Conservation (phyloP, 202 grass and related monocot species). For the Cymbopogon flexuosus region DNA sequence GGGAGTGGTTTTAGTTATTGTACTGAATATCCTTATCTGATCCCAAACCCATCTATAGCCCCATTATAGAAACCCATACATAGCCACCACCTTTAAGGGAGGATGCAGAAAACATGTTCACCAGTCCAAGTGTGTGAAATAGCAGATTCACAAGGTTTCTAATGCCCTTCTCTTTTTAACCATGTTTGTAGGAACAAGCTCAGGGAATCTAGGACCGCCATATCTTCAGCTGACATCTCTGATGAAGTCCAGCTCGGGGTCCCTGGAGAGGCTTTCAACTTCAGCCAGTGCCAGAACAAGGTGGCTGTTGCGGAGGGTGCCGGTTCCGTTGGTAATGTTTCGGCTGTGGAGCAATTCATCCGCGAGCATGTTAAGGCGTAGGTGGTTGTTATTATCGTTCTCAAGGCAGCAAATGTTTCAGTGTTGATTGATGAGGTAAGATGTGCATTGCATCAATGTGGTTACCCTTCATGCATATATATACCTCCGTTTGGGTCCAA, state of each 20-base stretch:
- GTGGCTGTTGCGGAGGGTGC: conserved; percentile 66
- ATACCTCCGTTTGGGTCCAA: not conserved
- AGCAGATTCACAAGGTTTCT: not conserved
- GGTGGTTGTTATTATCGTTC: not conserved
- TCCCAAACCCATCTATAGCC: not conserved
- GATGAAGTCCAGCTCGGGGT: conserved; percentile 68
- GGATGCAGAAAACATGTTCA: not conserved
- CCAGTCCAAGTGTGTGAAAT: not conserved
- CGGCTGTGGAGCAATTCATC: conserved; percentile 57
- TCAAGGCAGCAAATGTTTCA: not conserved
- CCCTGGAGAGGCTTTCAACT: conserved; percentile 58
- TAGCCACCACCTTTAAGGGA: not conserved
- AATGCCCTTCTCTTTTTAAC: not conserved
- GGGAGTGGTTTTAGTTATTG: not conserved
- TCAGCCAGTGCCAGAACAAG: conserved; percentile 79
- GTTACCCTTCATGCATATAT: not conserved
- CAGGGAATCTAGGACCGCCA: conserved; percentile 69
- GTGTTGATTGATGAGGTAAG: not conserved
- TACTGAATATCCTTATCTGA: not conserved
- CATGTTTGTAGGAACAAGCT: conserved; percentile 70
- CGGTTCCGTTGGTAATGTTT: conserved; percentile 60
- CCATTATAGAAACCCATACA: not conserved
- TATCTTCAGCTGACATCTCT: conserved; percentile 77
- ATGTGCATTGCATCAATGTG: not conserved
- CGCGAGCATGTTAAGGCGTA: conserved; percentile 55